A percentile compares a stretch with the other conserved stretches of the same genome.
These are phyloP conservation scores for Alternaria panax DNA, from an alignment of 2,329 filamentous ascomycete species.

Conservation along the genomic window DNA sequence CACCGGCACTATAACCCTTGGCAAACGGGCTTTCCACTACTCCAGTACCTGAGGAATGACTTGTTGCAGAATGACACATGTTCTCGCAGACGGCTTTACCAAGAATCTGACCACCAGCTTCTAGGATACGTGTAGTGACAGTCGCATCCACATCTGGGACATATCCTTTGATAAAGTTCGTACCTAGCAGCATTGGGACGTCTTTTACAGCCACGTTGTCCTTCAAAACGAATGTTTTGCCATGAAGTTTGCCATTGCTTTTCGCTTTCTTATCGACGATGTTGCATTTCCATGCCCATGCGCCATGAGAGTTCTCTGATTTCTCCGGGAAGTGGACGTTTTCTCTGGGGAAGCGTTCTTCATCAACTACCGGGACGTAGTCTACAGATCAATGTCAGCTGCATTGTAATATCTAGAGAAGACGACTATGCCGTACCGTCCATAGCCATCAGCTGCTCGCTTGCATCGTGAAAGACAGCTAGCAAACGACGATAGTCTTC, in stretches of 20 bases:
- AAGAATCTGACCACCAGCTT: conserved; percentile 35
- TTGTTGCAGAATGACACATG: conserved; percentile 41
- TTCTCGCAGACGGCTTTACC: conserved; percentile 47
- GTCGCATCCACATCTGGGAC: conserved; percentile 35
- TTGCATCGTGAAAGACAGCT: conserved; percentile 51
- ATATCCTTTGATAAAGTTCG: conserved; percentile 25
- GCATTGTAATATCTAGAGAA: background rate
- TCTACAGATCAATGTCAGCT: conserved; percentile 24
- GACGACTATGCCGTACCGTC: conserved; percentile 37
- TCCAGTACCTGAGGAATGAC: conserved; percentile 50
- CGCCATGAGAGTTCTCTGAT: conserved; percentile 50
- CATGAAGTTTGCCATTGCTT: conserved; percentile 43
- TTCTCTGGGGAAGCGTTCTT: conserved; percentile 47
- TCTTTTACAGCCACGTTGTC: conserved; percentile 45
- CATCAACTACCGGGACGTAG: conserved; percentile 43
- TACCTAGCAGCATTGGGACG: conserved; percentile 45
- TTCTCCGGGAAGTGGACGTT: conserved; percentile 36
- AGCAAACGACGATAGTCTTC: conserved; percentile 50
- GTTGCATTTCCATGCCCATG: conserved; percentile 55
- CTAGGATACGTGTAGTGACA: conserved; percentile 39
- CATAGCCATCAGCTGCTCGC: conserved; percentile 49
- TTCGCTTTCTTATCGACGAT: conserved; percentile 41
- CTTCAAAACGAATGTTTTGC: conserved; percentile 45
- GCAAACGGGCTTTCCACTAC: conserved; percentile 56
- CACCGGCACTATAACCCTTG: conserved; percentile 58